These are phyloP conservation scores for Seiridium unicorne DNA, from an alignment of 2,329 filamentous ascomycete species.

Conservation along the genomic window DNA sequence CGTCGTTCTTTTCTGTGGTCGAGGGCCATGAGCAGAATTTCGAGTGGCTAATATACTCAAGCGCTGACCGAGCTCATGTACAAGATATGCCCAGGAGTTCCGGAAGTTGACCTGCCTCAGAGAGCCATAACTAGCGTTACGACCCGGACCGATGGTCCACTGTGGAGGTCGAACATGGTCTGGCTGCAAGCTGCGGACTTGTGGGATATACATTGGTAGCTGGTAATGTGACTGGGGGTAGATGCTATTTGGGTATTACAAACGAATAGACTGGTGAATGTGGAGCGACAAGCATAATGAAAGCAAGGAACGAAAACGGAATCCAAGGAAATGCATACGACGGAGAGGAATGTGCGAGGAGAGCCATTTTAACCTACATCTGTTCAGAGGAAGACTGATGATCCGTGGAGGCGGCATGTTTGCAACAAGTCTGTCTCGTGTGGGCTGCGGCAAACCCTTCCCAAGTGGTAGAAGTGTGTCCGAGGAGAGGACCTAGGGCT, in stretches of 20 bases:
- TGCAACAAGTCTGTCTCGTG: neutral
- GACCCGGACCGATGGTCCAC: neutral
- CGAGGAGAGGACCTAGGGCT: neutral
- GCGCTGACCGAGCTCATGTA: neutral
- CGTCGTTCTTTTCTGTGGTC: conserved; percentile 14
- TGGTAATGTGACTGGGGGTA: neutral
- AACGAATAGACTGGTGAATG: neutral
- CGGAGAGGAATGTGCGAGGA: neutral
- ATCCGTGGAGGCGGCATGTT: neutral
- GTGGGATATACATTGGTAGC: conserved; percentile 5
- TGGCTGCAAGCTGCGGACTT: neutral
- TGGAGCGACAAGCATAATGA: conserved; percentile 7
- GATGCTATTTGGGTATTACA: neutral
- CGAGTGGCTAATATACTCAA: neutral
- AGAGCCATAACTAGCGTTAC: neutral
- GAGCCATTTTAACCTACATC: neutral
- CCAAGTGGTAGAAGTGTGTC: neutral
- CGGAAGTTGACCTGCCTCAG: neutral
- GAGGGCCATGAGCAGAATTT: neutral
- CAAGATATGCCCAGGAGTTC: neutral
- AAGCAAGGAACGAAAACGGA: neutral
- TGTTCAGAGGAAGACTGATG: neutral
- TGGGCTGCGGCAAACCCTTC: neutral
- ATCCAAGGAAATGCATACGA: conserved; percentile 1
- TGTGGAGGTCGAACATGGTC: neutral